phyloP scores from a whole-genome alignment of 2,329 filamentous ascomycete genomes.

The Paecilomyces dactylethromorphus region DNA sequence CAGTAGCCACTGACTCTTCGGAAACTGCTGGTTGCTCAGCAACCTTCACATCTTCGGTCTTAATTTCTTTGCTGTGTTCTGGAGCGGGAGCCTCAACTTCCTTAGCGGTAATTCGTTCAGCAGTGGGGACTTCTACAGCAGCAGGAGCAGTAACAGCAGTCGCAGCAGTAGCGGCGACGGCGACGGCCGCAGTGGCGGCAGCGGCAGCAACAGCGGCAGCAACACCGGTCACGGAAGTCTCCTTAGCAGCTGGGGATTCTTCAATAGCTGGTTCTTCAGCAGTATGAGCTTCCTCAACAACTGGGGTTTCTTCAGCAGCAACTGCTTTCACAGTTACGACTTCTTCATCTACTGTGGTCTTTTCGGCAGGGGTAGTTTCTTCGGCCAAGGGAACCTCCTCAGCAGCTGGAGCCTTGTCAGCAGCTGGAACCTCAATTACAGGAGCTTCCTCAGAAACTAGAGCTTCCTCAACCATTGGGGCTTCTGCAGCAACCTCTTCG shows the following conservation, averaged over 20 bases:
- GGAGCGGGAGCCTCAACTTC: background rate
- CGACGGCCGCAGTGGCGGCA: no score
- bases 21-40: background rate
- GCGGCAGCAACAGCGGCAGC: no score
- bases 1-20: background rate
- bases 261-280: background rate
- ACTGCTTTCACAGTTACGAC: conserved; percentile 6
- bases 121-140: background rate
- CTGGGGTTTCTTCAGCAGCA: conserved; percentile 3
- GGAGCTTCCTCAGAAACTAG: no score
- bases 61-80: background rate
- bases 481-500: conserved; percentile 1
- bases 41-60: background rate
- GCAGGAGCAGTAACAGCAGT: background rate
- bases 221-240: no score
- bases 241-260: background rate
- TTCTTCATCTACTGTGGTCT: conserved; percentile 1
- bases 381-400: background rate
- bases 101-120: background rate
- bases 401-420: background rate
- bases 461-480: background rate
- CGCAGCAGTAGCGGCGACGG: no score
- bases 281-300: conserved; percentile 1
- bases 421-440: no score
- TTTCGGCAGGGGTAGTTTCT: conserved; percentile 1